Evolutionary conservation across 129 eudicot genomes (phyloP).

Genomic region (Escallonia herrerae): DNA sequence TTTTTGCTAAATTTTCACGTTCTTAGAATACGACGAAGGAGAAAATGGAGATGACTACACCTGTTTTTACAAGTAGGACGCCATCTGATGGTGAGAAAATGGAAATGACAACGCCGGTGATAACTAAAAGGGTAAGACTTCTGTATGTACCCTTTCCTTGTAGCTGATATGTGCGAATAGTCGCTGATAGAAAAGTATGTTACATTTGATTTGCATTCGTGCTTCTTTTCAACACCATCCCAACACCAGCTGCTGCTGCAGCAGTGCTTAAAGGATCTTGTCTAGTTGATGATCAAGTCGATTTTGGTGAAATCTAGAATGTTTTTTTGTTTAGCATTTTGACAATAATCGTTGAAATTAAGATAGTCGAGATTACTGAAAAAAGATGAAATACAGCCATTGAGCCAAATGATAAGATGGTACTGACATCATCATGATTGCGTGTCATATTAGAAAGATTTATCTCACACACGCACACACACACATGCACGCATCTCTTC

Average conservation of each 20-base stretch:
- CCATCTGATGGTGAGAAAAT: slow-evolving; percentile 61
- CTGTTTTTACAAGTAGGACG: slow-evolving; percentile 64
- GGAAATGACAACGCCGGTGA: slow-evolving; percentile 98
- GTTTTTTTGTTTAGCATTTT: no score
- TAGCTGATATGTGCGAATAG: not conserved
- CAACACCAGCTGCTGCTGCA: no score
- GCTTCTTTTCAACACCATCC: no score
- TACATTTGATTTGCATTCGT: not conserved
- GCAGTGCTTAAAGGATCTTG: no score
- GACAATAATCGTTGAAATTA: no score
- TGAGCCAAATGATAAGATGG: no score
- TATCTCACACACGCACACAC: no score
- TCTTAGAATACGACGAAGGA: slow-evolving; percentile 58
- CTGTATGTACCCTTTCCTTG: slow-evolving; percentile 1
- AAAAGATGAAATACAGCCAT: no score
- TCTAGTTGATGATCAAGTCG: not conserved
- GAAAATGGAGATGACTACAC: slow-evolving; percentile 97
- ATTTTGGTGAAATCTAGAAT: not conserved
- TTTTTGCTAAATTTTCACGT: not conserved
- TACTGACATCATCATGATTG: no score
- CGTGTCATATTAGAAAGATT: no score
- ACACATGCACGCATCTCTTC: no score
- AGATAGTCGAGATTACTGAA: no score
- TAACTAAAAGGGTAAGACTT: slow-evolving; percentile 59
- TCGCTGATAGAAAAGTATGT: not conserved